These are phyloP conservation scores for Eremomyces bilateralis DNA, from an alignment of 495 filamentous ascomycete genomes.

Conservation along the genomic window DNA sequence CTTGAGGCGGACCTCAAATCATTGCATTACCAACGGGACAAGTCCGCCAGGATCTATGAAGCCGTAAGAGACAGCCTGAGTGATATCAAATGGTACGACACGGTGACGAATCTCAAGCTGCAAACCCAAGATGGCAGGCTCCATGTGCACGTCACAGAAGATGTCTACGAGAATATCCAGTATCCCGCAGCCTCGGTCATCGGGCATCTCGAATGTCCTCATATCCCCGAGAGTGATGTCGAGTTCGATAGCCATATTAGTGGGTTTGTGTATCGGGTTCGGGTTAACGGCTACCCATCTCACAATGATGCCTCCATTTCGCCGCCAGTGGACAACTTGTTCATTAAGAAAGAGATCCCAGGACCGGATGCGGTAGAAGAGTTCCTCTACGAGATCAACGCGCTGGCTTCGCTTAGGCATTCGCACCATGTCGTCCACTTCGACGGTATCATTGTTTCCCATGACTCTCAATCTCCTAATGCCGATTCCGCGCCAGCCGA, in stretches of 20 bases:
- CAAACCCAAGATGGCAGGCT: slow-evolving; percentile 75
- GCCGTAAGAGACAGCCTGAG: slow-evolving; percentile 77
- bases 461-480: too few relatives aligned
- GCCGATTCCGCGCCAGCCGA: slow-evolving; percentile 44
- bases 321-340: slow-evolving; percentile 33
- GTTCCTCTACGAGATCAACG: slow-evolving; percentile 95
- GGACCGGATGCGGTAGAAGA: slow-evolving; percentile 92
- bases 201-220: slow-evolving; percentile 46
- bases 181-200: slow-evolving; percentile 62
- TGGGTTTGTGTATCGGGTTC: slow-evolving; percentile 93
- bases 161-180: slow-evolving; percentile 82
- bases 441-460: slow-evolving; percentile 69
- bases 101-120: slow-evolving; percentile 88
- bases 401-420: slow-evolving; percentile 52
- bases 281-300: slow-evolving; percentile 4
- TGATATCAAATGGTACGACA: slow-evolving; percentile 87
- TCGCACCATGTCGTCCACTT: slow-evolving; percentile 69
- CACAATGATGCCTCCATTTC: too few relatives aligned
- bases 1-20: slow-evolving; percentile 63
- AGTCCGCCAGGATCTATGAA: slow-evolving; percentile 87
- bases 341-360: slow-evolving; percentile 97
- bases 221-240: slow-evolving; percentile 48
- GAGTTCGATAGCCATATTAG: slow-evolving; percentile 84
- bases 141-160: slow-evolving; percentile 96
- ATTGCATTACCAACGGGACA: slow-evolving; percentile 73